phyloP scores from a whole-genome alignment of 495 filamentous ascomycete species.

The Hyaloscypha variabilis region DNA sequence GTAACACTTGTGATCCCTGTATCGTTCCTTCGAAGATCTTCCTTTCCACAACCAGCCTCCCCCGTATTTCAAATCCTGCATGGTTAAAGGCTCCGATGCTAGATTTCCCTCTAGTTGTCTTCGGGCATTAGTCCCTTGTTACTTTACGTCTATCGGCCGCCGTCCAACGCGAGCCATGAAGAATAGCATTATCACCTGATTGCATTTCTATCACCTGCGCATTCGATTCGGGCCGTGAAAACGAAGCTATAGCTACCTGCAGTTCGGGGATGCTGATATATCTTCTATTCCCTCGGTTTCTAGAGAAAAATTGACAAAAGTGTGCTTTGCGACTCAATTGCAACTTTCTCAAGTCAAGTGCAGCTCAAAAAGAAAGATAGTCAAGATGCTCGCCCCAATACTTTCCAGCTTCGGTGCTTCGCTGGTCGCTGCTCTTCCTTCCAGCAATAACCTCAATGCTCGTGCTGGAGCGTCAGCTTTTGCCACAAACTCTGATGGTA shows the following conservation, averaged over 20 bases:
- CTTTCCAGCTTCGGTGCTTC: slow-evolving; percentile 3
- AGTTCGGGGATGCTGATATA: not conserved
- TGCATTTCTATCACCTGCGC: not conserved
- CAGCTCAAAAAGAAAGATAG: not conserved
- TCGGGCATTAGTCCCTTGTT: too few relatives aligned
- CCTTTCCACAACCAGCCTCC: too few relatives aligned
- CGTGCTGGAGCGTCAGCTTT: slow-evolving; percentile 33
- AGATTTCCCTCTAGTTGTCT: too few relatives aligned
- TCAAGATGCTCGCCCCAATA: slow-evolving; percentile 10
- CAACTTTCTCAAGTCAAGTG: not conserved
- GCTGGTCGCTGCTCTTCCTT: slow-evolving; percentile 7
- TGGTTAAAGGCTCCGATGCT: too few relatives aligned
- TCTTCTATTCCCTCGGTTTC: not conserved
- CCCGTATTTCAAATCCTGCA: too few relatives aligned
- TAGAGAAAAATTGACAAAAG: not conserved
- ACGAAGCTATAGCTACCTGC: not conserved
- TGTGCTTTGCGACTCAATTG: too few relatives aligned
- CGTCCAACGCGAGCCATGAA: too few relatives aligned
- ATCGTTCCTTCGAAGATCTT: too few relatives aligned
- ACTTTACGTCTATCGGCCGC: too few relatives aligned
- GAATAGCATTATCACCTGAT: too few relatives aligned
- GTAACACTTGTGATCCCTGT: too few relatives aligned
- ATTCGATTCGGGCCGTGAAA: slow-evolving; percentile 9
- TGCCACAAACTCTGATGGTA: slow-evolving; percentile 48
- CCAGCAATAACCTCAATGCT: not conserved